Evolutionary conservation across 2,329 filamentous ascomycete species (phyloP), one percentile per base, ranked within the genome.

Genomic region (Fusarium nodosum): DNA sequence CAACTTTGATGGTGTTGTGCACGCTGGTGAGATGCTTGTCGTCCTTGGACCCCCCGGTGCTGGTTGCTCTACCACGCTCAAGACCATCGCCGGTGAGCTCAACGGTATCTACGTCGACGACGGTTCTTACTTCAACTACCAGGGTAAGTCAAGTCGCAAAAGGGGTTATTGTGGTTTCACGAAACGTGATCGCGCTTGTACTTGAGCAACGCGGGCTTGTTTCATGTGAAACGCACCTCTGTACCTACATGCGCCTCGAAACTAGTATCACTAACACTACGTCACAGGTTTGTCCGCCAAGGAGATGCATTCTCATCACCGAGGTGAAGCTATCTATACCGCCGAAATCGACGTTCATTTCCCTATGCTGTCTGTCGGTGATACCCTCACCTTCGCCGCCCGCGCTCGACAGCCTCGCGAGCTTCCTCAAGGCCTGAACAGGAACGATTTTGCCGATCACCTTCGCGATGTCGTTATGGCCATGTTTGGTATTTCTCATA

Each of bases 311-410:
- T 88, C 87, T 13, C 84, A 87, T 66, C 94, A 95, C 81, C 90
- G 92, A 30, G 93, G 93, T 69, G 93, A 97, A 80, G 92, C 92
- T 66, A 94, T 96, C 77, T 96, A 96, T 80, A 94, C 92, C 0
- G 92, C 92, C 62, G 93, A 96, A 78, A 90, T 93, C 36, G 93
- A 97, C 76, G 90, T 92, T 7, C 92, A 94, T 79, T 94, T 94
- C 75, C 91, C 92, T 15, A 87, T 90, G 80, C 80, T 96, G 73
- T 90, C 87, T 3, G 92, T 95, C 44, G 91, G 91, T 53, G 91
- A 95, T 73, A 96, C 93, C 2, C 84, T 95, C 47, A 90, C 88
- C 56, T 95, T 95, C 66, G 92, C 92, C 20, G 91, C 92, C 6
- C 84, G 87, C 20, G 91, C 92, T 8, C 86, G 91, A 58, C 87